Base-by-base conservation (phyloP, 495 filamentous ascomycete species). In the Neurospora pannonica region DNA sequence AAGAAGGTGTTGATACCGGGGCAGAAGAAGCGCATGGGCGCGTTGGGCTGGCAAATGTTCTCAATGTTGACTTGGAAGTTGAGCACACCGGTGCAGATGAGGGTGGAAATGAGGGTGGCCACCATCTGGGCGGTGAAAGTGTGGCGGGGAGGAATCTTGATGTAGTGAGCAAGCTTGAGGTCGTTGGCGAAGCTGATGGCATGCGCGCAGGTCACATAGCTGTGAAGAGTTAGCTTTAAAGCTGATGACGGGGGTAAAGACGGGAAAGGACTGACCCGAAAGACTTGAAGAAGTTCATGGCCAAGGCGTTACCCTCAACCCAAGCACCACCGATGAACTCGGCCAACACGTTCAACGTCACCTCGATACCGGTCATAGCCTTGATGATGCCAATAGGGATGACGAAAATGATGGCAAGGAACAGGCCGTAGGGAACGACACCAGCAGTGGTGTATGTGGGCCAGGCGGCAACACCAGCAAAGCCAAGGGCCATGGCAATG, bases 101-200 rank as follows among this genome's bases (percentile, higher is more conserved):
- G 78, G 10, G 82, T 84, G n/a, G 82, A 81, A 24, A 82, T 70
- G 19, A 84, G 71, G 0, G 82, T 84, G 6, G 80, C 81, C 19
- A 84, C 77, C 80, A 84, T 85, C 75, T 85, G 84, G n/a, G 81
- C 84, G 40, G 74, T 78, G 70, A 85, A 85, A 2, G 84, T 84
- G 71, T 81, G 77, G 10, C 84, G 79, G 1, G 82, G 84, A 19
- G 84, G 78, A 54, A 85, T 85, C 79, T 82, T 82, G 73, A 84
- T 77, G 74, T 85, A 85, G 71, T 85, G 84, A 2, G 83, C 84
- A 11, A 85, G 78, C 81, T 85, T 85, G 48, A 85, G 75, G 46
- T 85, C 84, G 71, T 77, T 74, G 36, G 74, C 77, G 78, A 85
- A 85, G 28, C 77, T 75, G 5, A 85, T 38, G 5, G 82, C 82